phyloP scores from a whole-genome alignment of 108 stramenopile species.

The Schizochytrium sp. region DNA sequence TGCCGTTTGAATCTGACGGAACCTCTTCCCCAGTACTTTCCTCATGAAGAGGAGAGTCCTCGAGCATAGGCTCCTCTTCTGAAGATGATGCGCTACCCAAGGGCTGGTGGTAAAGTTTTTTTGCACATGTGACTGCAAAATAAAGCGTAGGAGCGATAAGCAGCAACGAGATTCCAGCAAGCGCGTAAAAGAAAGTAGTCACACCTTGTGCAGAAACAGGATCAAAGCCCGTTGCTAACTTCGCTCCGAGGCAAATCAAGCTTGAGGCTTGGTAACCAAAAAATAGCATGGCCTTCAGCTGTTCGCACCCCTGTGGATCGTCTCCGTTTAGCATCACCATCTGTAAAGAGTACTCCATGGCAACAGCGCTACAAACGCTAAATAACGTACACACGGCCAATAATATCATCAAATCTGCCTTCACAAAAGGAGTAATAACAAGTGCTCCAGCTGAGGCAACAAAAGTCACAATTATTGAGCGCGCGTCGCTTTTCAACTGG shows the following conservation, averaged over 20 bases:
- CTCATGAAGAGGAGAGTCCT: no score
- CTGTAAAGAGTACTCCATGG: conserved; percentile 38
- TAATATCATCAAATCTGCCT: background rate
- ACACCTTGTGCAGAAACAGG: background rate
- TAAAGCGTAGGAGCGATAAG: background rate
- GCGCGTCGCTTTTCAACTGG: background rate
- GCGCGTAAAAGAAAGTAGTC: background rate
- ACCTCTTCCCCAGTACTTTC: no score
- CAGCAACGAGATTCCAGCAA: background rate
- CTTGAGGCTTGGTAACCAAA: conserved; percentile 42
- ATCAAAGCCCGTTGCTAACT: background rate
- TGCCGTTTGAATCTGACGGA: no score
- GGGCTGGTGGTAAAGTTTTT: background rate
- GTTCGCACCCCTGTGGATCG: background rate
- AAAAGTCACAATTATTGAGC: background rate
- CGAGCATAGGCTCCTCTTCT: background rate
- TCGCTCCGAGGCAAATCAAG: background rate
- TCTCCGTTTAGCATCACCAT: background rate
- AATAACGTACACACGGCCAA: background rate
- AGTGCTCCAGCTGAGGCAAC: background rate
- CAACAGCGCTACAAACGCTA: background rate
- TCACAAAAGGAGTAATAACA: background rate
- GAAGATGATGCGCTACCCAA: background rate
- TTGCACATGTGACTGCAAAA: background rate
- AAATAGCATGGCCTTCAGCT: background rate